phyloP scores from a whole-genome alignment of 2,329 filamentous ascomycete genomes.

The Hymenoscyphus fructigenus region DNA sequence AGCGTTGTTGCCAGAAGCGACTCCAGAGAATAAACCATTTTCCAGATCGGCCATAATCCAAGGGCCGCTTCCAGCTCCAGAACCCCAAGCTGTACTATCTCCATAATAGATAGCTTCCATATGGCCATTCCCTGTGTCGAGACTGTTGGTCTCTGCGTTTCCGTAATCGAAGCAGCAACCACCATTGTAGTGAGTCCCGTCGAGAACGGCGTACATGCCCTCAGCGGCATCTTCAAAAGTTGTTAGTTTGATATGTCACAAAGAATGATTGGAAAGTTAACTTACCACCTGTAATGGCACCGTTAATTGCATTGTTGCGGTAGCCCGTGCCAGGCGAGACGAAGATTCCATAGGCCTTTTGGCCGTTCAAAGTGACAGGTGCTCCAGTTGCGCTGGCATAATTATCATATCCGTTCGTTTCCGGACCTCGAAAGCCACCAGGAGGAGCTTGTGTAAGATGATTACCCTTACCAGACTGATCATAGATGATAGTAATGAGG shows the following conservation, averaged over 20 bases:
- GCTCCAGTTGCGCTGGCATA: slow-evolving; percentile 58
- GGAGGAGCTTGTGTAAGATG: slow-evolving; percentile 62
- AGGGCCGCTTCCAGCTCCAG: slow-evolving; percentile 57
- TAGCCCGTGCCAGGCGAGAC: slow-evolving; percentile 62
- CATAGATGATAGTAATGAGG: slow-evolving; percentile 63
- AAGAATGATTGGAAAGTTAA: neutral
- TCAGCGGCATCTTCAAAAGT: slow-evolving; percentile 46
- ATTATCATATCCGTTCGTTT: slow-evolving; percentile 57
- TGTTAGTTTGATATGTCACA: too few relatives aligned
- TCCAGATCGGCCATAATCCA: slow-evolving; percentile 71
- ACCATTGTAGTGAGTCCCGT: slow-evolving; percentile 59
- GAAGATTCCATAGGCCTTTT: slow-evolving; percentile 65
- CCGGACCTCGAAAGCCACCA: slow-evolving; percentile 56
- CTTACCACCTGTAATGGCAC: slow-evolving; percentile 47
- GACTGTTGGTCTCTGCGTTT: slow-evolving; percentile 53
- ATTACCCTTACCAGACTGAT: slow-evolving; percentile 62
- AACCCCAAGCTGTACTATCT: slow-evolving; percentile 52
- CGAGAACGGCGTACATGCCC: slow-evolving; percentile 60
- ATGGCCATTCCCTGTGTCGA: slow-evolving; percentile 59
- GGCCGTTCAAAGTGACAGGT: slow-evolving; percentile 58
- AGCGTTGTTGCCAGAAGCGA: slow-evolving; percentile 45
- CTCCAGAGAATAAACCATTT: slow-evolving; percentile 63
- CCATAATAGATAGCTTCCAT: slow-evolving; percentile 72
- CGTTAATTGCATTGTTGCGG: slow-evolving; percentile 54
- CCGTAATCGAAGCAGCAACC: slow-evolving; percentile 59